phyloP scores from a whole-genome alignment of 2,329 filamentous ascomycete species.

The Fusarium sacchari region DNA sequence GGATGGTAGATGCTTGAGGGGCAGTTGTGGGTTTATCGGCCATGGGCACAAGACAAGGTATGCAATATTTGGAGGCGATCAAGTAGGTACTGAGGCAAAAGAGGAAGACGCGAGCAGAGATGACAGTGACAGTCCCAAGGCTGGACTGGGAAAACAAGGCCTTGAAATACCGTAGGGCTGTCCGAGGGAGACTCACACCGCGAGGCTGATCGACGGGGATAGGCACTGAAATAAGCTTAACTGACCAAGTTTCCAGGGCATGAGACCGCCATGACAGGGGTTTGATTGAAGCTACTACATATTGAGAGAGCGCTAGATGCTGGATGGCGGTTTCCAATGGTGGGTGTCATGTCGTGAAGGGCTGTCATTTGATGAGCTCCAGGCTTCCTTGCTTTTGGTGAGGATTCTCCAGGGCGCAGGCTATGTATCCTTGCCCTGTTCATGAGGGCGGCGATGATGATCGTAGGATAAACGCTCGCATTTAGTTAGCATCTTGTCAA shows the following conservation, averaged over 20 bases:
- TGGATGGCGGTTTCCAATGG: not conserved
- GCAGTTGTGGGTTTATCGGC: constrained; percentile 10
- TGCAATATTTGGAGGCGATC: not conserved
- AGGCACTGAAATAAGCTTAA: constrained; percentile 25
- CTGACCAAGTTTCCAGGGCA: not conserved
- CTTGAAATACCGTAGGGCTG: constrained; percentile 24
- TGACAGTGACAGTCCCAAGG: not conserved
- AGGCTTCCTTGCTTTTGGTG: not conserved
- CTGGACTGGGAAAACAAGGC: not conserved
- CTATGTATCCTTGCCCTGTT: not conserved
- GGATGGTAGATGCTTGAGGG: not conserved
- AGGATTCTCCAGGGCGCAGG: not conserved
- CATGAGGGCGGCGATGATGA: not conserved
- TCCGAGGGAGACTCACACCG: not conserved
- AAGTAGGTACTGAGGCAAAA: not conserved
- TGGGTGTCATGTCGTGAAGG: not conserved
- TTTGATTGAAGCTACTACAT: not conserved
- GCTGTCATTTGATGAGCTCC: not conserved
- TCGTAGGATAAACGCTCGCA: not conserved
- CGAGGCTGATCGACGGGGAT: constrained; percentile 7
- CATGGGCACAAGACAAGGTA: not conserved
- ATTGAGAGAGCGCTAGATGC: not conserved
- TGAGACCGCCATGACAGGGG: constrained; percentile 24
- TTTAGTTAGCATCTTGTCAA: not conserved
- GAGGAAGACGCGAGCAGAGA: not conserved